Evolutionary conservation across 495 filamentous ascomycete genomes (phyloP), one percentile per base, ranked within the genome.

Genomic region (Aspergillus funiculosus): DNA sequence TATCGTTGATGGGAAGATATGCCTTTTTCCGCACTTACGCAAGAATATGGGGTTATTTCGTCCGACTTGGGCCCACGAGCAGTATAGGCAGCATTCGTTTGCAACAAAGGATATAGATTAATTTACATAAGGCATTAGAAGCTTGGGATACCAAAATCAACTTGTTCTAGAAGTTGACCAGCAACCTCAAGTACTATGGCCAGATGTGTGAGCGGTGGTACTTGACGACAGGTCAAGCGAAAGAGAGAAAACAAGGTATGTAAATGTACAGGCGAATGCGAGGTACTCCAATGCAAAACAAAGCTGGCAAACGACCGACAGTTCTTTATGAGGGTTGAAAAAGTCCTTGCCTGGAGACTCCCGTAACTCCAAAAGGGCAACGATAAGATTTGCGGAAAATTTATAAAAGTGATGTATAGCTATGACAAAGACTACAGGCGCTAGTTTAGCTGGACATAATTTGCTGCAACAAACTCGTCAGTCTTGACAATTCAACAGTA

Each of bases 401-500:
- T 30, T 29, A 24, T 18, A 28, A 43, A 14, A 48, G 41, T 27
- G 30, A 37, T 41, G 46, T 54, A 51, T 52, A 48, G 37, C 19
- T 17, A 17, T 9, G n/a, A 38, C 35, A 25, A 25, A 14, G 19
- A n/a, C n/a, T 40, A 25, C 15, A 19, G 18, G 20, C 32, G 28
- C 49, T 72, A 72, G 54, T 68, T 65, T 39, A 73, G 50, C 53
- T 68, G 61, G 39, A 73, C 70, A 43, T 73, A 73, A 52, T 73
- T 73, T 42, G 61, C 67, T 73, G 34, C 18, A 44, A 9, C 21
- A 29, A 5, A n/a, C 21, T 19, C 28, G 21, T 43, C 19, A 32
- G 13, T 47, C 32, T n/a, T 24, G 42, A 57, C 22, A 48, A 54
- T 41, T 27, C n/a, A 24, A 21, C 5, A 32, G 20, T 18, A n/a